A percentile compares a stretch with the other conserved stretches of the same genome.
Evolutionary conservation across 805 yeast genomes (phyloP).

Genomic region (Yarrowia alimentaria): DNA sequence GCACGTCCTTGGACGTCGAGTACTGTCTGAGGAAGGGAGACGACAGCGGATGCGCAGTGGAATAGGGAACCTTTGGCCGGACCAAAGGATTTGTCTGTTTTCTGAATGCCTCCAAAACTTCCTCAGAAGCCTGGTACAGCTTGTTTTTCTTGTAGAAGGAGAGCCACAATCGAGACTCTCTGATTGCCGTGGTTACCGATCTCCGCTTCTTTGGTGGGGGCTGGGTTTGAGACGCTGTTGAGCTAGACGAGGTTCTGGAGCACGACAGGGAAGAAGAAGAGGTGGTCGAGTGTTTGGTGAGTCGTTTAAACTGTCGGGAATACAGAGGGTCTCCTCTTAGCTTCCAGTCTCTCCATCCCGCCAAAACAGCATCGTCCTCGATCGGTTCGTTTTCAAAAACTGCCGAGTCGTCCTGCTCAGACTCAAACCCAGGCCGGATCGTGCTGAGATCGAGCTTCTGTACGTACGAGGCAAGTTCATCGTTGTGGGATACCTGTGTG

Average conservation of each 20-base stretch:
- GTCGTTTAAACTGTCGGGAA: constrained; percentile 35
- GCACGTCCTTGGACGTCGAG: constrained; percentile 69
- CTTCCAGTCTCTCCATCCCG: constrained; percentile 94
- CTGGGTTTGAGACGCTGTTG: neutral
- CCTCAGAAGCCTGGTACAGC: constrained; percentile 4
- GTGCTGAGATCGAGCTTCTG: constrained; percentile 57
- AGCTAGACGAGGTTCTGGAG: neutral
- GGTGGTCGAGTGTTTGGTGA: neutral
- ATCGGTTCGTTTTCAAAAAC: constrained; percentile 26
- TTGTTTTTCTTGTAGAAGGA: constrained; percentile 9
- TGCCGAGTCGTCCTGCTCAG: constrained; percentile 28
- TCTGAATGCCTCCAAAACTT: neutral
- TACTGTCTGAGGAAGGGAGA: constrained; percentile 57
- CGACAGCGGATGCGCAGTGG: constrained; percentile 31
- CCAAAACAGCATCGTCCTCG: constrained; percentile 45
- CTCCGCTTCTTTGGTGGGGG: neutral
- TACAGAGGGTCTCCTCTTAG: constrained; percentile 69
- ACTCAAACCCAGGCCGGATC: constrained; percentile 32
- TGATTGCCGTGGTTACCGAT: neutral
- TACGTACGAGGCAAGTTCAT: constrained; percentile 57
- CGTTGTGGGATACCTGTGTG: constrained; percentile 57
- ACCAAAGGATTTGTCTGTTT: neutral
- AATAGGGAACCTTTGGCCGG: constrained; percentile 9
- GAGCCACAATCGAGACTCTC: constrained; percentile 1
- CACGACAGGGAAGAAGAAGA: neutral